These are phyloP conservation scores for Thielaviopsis punctulata DNA, from an alignment of 2,329 filamentous ascomycete species.

Conservation along the genomic window DNA sequence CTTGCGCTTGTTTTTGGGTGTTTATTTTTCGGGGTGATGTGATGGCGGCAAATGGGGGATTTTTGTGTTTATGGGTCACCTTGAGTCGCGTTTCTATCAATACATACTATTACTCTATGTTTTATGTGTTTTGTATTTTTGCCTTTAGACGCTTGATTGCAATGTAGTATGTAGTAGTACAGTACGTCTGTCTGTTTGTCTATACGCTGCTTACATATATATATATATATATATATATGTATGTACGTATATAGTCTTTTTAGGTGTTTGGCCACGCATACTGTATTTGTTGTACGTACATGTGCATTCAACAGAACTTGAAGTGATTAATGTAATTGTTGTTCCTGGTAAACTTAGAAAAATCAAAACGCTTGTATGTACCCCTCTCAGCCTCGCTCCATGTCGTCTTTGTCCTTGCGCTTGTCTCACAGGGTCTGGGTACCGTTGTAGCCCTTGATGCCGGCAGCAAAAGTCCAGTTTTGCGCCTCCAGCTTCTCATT, in stretches of 20 bases:
- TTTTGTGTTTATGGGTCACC: background rate
- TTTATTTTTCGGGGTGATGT: background rate
- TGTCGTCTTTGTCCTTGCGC: background rate
- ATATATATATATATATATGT: too few species aligned
- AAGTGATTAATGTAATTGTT: background rate
- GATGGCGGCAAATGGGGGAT: background rate
- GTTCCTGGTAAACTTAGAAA: background rate
- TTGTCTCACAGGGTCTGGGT: slow-evolving; percentile 48
- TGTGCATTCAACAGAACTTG: too few species aligned
- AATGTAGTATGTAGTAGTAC: too few species aligned
- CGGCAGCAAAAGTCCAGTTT: slow-evolving; percentile 96
- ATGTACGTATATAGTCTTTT: too few species aligned
- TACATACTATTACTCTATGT: background rate
- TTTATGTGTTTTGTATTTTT: slow-evolving; percentile 5
- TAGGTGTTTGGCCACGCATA: too few species aligned
- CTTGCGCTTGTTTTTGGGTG: slow-evolving; percentile 11
- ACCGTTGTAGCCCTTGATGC: slow-evolving; percentile 74
- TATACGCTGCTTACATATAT: too few species aligned
- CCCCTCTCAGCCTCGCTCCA: background rate
- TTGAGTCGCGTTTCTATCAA: background rate
- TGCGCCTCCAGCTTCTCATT: slow-evolving; percentile 80
- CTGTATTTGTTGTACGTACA: too few species aligned
- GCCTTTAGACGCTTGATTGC: background rate
- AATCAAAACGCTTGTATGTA: slow-evolving; percentile 10
- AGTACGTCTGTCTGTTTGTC: background rate